These are phyloP conservation scores for Annulohypoxylon stygium DNA, from an alignment of 495 filamentous ascomycete genomes.

Conservation along the genomic window DNA sequence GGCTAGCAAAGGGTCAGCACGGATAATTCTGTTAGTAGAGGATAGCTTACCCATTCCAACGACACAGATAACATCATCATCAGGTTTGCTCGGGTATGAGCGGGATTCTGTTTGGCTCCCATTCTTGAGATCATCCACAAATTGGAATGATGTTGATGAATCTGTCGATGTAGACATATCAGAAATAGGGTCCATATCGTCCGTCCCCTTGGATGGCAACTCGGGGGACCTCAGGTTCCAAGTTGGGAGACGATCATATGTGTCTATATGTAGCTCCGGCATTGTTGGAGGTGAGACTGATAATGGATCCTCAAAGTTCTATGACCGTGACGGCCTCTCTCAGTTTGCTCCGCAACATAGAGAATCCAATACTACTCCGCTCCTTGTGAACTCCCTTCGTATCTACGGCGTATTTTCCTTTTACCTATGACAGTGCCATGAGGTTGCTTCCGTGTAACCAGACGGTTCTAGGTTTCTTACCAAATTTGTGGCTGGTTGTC, in stretches of 20 bases:
- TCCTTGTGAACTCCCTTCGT: not conserved
- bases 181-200: not conserved
- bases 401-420: not conserved
- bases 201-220: not conserved
- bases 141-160: not conserved
- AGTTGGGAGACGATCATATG: not conserved
- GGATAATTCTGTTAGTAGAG: not conserved
- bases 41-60: not conserved
- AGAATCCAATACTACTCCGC: not conserved
- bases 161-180: not conserved
- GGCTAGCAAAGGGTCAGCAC: not conserved
- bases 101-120: not conserved
- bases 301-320: not conserved
- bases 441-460: constrained; percentile 4
- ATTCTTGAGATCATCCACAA: not conserved
- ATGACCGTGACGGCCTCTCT: not conserved
- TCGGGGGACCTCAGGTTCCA: not conserved
- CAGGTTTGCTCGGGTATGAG: not conserved
- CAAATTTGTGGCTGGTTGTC: not conserved
- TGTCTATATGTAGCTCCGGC: not conserved
- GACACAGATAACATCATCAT: not conserved
- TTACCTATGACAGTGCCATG: not conserved
- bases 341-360: not conserved
- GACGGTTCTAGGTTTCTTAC: not conserved
- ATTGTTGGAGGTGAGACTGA: not conserved